These are phyloP conservation scores for Bipolaris sorokiniana DNA, from an alignment of 2,329 filamentous ascomycete species.

Conservation along the genomic window DNA sequence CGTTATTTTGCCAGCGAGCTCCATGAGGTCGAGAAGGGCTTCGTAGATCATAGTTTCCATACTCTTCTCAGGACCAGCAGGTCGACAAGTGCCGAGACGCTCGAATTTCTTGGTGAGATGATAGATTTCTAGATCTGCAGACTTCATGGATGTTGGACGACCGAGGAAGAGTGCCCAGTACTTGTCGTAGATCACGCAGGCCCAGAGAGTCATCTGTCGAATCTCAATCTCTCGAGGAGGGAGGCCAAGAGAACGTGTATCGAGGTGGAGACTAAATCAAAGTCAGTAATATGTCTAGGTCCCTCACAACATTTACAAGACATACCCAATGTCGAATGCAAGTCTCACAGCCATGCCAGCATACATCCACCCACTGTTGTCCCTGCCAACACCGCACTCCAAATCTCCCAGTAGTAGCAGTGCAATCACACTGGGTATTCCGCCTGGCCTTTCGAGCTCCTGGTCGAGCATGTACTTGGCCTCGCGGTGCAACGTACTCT, in stretches of 20 bases:
- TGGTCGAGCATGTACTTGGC: slow-evolving; percentile 62
- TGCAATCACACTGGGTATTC: slow-evolving; percentile 60
- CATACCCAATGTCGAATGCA: slow-evolving; percentile 37
- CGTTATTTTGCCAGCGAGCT: slow-evolving; percentile 60
- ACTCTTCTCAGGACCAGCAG: slow-evolving; percentile 43
- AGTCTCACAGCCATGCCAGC: slow-evolving; percentile 49
- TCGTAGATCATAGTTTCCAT: slow-evolving; percentile 56
- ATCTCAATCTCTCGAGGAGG: slow-evolving; percentile 57
- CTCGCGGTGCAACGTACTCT: slow-evolving; percentile 61
- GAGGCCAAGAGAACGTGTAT: slow-evolving; percentile 52
- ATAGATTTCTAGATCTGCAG: slow-evolving; percentile 58
- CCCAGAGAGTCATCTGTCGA: slow-evolving; percentile 59
- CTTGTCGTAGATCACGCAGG: slow-evolving; percentile 61
- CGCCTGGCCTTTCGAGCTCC: slow-evolving; percentile 60
- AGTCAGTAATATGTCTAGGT: too few species aligned
- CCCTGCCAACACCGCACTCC: slow-evolving; percentile 61
- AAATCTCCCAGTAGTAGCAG: slow-evolving; percentile 60
- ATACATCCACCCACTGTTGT: slow-evolving; percentile 63
- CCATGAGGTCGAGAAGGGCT: slow-evolving; percentile 62
- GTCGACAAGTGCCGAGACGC: slow-evolving; percentile 49
- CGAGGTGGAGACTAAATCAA: slow-evolving; percentile 55
- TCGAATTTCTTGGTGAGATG: slow-evolving; percentile 56
- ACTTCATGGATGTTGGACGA: slow-evolving; percentile 61
- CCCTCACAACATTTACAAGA: not conserved
- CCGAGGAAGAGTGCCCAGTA: slow-evolving; percentile 63